Conservation (phyloP, 2,329 filamentous ascomycete species). For the Tolypocladium sp. region DNA sequence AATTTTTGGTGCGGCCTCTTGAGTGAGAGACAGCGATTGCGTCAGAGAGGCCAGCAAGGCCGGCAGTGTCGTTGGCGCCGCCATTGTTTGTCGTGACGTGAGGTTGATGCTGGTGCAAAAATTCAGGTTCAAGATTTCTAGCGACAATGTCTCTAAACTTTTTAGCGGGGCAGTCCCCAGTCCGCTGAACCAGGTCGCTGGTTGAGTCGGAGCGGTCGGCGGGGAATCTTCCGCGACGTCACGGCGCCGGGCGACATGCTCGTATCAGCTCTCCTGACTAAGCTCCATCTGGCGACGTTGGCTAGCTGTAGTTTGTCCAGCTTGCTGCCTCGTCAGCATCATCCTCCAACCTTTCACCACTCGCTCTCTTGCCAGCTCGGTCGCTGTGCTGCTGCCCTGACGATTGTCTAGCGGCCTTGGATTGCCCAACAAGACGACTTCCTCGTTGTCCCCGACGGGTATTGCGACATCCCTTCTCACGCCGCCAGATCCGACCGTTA, state of each 20-base stretch:
- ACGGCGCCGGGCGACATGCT: background rate
- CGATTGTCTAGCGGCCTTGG: background rate
- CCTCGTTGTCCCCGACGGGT: background rate
- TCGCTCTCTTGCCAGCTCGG: background rate
- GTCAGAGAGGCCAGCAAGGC: constrained; percentile 44
- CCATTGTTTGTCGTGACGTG: constrained; percentile 27
- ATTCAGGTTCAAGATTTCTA: background rate
- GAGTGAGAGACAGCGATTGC: constrained; percentile 51
- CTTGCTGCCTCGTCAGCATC: background rate
- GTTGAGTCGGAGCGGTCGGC: background rate
- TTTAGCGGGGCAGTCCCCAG: constrained; percentile 9
- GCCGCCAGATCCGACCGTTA: background rate
- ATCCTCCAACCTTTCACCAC: background rate
- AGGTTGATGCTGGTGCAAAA: constrained; percentile 2
- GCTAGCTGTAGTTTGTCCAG: background rate
- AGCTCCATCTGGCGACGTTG: constrained; percentile 6
- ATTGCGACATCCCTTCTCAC: background rate
- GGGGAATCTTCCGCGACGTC: background rate
- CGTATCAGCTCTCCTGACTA: constrained; percentile 6
- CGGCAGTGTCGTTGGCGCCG: constrained; percentile 39
- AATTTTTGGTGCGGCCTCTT: constrained; percentile 57
- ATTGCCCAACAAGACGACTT: background rate
- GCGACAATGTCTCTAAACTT: constrained; percentile 8
- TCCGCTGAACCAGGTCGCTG: background rate
- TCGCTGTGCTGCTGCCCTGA: background rate